Percentiles rank a stretch among this genome's conserved stretches.
Evolutionary conservation across 2,329 filamentous ascomycete species (phyloP).

Genomic region (Periconia macrospinosa): DNA sequence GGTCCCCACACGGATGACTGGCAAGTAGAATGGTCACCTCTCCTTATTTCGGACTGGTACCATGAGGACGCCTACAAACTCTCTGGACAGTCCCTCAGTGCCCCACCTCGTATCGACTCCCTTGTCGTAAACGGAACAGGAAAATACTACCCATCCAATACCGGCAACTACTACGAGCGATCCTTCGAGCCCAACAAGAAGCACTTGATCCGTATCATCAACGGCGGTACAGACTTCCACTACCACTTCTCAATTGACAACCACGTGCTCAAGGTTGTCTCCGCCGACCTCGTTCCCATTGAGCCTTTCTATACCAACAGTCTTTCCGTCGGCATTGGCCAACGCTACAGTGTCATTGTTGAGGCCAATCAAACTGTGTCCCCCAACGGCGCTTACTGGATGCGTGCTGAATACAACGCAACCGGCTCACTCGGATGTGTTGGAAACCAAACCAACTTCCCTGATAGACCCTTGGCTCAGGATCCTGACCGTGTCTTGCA

Average conservation of each 20-base stretch:
- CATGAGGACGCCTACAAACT: conserved; percentile 16
- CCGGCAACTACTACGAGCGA: conserved; percentile 14
- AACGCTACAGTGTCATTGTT: conserved; percentile 49
- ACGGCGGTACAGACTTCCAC: conserved; percentile 18
- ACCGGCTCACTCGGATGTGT: conserved; percentile 5
- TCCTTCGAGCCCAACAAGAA: conserved; percentile 31
- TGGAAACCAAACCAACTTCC: conserved; percentile 1
- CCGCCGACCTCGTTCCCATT: conserved; percentile 36
- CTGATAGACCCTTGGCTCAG: not conserved
- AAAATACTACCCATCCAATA: conserved; percentile 6
- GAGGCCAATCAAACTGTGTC: conserved; percentile 38
- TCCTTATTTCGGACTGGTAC: conserved; percentile 24
- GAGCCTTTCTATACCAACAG: conserved; percentile 38
- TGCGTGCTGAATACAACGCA: conserved; percentile 35
- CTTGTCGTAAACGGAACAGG: conserved; percentile 20
- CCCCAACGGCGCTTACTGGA: conserved; percentile 45
- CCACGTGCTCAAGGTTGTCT: conserved; percentile 42
- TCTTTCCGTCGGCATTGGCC: conserved; percentile 44
- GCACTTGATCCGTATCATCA: conserved; percentile 24
- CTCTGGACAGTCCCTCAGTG: conserved; percentile 9
- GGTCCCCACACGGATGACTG: conserved; percentile 18
- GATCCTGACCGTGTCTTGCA: conserved; percentile 6
- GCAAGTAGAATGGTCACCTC: conserved; percentile 17
- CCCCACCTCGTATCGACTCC: conserved; percentile 9
- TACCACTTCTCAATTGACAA: conserved; percentile 41